Base-by-base conservation (phyloP, 169 alveolate species). In the Plasmodium vinckei region DNA sequence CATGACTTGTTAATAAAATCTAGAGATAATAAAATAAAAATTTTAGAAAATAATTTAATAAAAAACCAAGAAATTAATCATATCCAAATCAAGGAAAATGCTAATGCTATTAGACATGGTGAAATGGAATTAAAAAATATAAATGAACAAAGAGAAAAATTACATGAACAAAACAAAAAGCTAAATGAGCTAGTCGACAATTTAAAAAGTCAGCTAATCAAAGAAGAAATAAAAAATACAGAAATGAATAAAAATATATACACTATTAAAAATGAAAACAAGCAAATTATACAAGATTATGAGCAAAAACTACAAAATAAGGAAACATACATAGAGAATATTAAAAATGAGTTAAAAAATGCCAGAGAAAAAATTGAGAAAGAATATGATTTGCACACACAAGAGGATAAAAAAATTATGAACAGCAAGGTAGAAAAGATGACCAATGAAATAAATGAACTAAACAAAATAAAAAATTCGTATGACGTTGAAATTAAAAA, bases 1-100 rank as follows among this genome's bases (percentile, higher is more conserved):
- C 57, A 54, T 15, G 46, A 75, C 27, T 63, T 51, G 9, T 63
- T 63, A 15, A 63, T 75, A 63, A 64, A 33, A 75, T 46, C 54
- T 63, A 75, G 64, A 33, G 88, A 75, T 23, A 54, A 64, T 23
- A 63, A 75, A 75, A 75, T 75, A 12, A 17, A 75, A 5, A 0
- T 25, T 23, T 56, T 75, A 5, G 75, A 75, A 27, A 75, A 54
- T 51, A 69, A 75, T 61, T 23, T 75, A 27, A 42, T 75, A 13
- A 75, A 64, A 64, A 54, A 63, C 63, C 57, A 67, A 44, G 65
- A 75, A 75, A 54, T 63, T 33, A 75, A 63, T 44, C 33, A 75
- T 44, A 15, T 44, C 0, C 61, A 47, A 51, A 54, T 75, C 17
- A 21, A 15, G 9, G 70, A 75, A 64, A 63, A 54, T 23, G 10